Conservation (phyloP, 306 rosid genomes). For the Dryas alaskensis region DNA sequence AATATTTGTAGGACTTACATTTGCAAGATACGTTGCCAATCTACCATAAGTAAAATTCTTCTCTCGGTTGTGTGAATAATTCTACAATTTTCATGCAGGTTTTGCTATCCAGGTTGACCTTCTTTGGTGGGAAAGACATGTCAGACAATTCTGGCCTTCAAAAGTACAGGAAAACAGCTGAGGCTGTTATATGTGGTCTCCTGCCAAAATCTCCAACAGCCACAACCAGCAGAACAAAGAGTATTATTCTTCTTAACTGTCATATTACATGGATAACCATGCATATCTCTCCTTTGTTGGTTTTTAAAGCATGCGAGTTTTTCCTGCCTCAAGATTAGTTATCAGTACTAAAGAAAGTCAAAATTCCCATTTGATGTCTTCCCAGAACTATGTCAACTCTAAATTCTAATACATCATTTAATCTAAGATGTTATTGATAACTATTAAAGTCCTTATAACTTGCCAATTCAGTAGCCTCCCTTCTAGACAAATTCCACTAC, state of each 20-base stretch:
- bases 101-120: slow-evolving; percentile 79
- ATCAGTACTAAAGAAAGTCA: not conserved
- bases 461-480: not conserved
- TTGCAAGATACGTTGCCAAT: not conserved
- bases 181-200: slow-evolving; percentile 90
- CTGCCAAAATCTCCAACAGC: slow-evolving; percentile 91
- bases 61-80: not conserved
- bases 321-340: not conserved
- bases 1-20: slow-evolving; percentile 4
- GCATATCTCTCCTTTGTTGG: not conserved
- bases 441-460: not conserved
- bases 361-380: not conserved
- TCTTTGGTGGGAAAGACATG: slow-evolving; percentile 55
- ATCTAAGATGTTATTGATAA: not conserved
- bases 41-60: not conserved
- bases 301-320: not conserved
- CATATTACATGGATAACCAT: slow-evolving; percentile 7
- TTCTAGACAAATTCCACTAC: not conserved
- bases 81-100: slow-evolving; percentile 55
- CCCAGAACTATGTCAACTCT: not conserved
- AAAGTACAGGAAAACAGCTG: slow-evolving; percentile 69
- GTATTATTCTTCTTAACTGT: slow-evolving; percentile 48
- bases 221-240: slow-evolving; percentile 69
- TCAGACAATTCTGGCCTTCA: slow-evolving; percentile 50
- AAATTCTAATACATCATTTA: not conserved